Conservation (phyloP, 345 rosid genomes). For the Populus euphratica region DNA sequence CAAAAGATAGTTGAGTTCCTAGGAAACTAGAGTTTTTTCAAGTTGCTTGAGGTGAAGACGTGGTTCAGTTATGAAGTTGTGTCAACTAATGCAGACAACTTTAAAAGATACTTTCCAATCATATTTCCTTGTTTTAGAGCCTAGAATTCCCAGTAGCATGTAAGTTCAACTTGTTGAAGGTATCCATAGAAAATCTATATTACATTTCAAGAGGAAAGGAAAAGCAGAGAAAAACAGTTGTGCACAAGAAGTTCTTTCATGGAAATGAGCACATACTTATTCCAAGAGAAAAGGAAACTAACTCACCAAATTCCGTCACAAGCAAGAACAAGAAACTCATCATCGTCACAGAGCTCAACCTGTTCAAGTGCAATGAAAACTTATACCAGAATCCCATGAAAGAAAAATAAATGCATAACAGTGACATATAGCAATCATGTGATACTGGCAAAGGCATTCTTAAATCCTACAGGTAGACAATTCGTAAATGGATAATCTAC, state of each 20-base stretch:
- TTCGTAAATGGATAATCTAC: background rate
- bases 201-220: background rate
- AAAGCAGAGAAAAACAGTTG: background rate
- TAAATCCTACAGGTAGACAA: background rate
- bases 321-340: constrained; percentile 85
- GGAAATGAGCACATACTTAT: background rate
- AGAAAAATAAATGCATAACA: background rate
- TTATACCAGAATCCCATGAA: background rate
- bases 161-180: background rate
- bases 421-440: background rate
- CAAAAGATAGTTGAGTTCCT: background rate
- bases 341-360: constrained; percentile 95
- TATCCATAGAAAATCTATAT: background rate
- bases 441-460: background rate
- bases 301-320: constrained; percentile 95
- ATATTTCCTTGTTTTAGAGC: background rate
- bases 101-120: background rate
- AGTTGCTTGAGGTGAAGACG: background rate
- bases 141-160: background rate
- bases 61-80: background rate
- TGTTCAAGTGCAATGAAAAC: constrained; percentile 15
- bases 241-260: background rate
- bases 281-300: background rate
- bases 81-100: background rate
- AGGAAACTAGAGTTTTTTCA: background rate